A percentile compares a stretch with the other conserved stretches of the same genome.
Conservation (phyloP, 768 basidiomycete genomes). For the Tulasnella sp. region DNA sequence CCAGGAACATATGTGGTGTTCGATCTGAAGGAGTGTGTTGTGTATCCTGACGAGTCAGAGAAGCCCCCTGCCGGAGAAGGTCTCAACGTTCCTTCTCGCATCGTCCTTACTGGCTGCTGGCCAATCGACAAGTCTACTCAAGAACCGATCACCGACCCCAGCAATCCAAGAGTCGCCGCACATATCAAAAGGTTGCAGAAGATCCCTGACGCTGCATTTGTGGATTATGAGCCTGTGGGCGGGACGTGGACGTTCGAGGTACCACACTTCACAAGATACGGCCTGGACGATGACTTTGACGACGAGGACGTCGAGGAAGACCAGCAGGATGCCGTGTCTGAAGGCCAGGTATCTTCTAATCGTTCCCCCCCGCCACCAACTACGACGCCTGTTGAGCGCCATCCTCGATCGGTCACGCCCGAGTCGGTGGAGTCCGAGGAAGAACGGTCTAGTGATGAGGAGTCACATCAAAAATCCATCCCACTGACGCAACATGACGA, state of each 20-base stretch:
- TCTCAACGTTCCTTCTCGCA: constrained; percentile 74
- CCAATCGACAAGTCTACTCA: constrained; percentile 83
- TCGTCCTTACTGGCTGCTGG: constrained; percentile 75
- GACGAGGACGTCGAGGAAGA: constrained; percentile 19
- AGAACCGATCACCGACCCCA: constrained; percentile 75
- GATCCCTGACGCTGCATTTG: constrained; percentile 80
- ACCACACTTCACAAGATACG: constrained; percentile 57
- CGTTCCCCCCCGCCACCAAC: constrained; percentile 3
- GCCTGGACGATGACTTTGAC: constrained; percentile 20
- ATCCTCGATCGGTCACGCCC: background rate
- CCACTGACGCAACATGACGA: background rate
- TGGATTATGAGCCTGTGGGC: constrained; percentile 61
- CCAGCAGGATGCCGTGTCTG: background rate
- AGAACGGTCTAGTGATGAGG: constrained; percentile 10
- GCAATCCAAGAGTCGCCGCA: constrained; percentile 58
- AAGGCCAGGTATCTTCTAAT: background rate
- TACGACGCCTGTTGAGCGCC: background rate
- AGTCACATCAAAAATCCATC: constrained; percentile 28
- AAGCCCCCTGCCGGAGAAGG: constrained; percentile 79
- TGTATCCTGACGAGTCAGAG: constrained; percentile 71
- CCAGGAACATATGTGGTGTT: constrained; percentile 82
- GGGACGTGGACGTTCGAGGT: constrained; percentile 94
- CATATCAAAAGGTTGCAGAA: constrained; percentile 64
- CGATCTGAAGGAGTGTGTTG: constrained; percentile 82
- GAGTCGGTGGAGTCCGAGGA: background rate